A percentile compares a stretch with the other conserved stretches of the same genome.
phyloP scores from a whole-genome alignment of 2,329 filamentous ascomycete genomes.

The Fusarium torreyae region DNA sequence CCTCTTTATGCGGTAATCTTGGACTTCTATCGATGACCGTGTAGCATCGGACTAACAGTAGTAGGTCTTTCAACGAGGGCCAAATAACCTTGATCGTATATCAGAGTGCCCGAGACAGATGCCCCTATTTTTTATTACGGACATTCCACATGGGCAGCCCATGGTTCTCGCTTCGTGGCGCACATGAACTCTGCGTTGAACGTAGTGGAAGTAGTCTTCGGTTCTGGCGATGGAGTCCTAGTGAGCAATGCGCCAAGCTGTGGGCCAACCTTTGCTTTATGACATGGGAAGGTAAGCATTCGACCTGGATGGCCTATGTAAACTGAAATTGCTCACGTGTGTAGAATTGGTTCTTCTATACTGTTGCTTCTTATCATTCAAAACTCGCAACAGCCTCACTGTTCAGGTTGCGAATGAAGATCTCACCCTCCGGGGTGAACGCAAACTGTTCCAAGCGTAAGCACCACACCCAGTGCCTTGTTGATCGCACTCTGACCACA shows the following conservation, averaged over 20 bases:
- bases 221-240: conserved; percentile 67
- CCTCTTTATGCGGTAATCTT: conserved; percentile 67
- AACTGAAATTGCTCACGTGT: conserved; percentile 19
- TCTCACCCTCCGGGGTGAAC: conserved; percentile 64
- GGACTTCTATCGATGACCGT: not conserved
- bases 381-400: conserved; percentile 64
- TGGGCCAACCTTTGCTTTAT: conserved; percentile 72
- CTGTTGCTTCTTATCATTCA: conserved; percentile 70
- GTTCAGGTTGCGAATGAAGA: conserved; percentile 62
- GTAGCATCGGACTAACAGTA: conserved; percentile 12
- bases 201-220: conserved; percentile 65
- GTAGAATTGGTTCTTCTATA: conserved; percentile 73
- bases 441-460: conserved; percentile 70
- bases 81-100: conserved; percentile 69
- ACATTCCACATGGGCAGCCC: conserved; percentile 57
- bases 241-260: conserved; percentile 60
- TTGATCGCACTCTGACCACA: conserved; percentile 17
- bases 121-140: conserved; percentile 65
- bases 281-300: conserved; percentile 71
- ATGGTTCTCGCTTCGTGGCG: conserved; percentile 66
- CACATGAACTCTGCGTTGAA: conserved; percentile 68
- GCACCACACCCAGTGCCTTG: conserved; percentile 39
- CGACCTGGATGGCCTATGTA: not conserved
- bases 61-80: conserved; percentile 70
- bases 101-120: conserved; percentile 59